Base-by-base conservation (phyloP, 2,329 filamentous ascomycete species). In the Periconia digitata region DNA sequence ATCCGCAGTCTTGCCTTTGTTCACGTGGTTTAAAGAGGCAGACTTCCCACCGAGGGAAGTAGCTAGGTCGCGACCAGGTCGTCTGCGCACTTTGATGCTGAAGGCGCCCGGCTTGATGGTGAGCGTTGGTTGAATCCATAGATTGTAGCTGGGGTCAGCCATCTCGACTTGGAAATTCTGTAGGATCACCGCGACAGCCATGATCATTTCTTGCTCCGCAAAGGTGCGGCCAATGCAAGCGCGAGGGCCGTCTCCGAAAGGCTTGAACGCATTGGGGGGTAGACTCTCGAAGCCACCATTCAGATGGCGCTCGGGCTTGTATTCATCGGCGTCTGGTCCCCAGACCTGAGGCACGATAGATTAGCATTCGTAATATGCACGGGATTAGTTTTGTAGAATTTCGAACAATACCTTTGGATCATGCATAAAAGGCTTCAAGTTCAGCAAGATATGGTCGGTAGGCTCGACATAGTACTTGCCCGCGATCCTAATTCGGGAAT, bases 151-250 rank as follows among this genome's bases (percentile, higher is more conserved):
- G 0, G 85, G 79, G 51, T 90, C 80, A 34, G 80, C 80, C 46
- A 84, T 67, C 41, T 76, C 74, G 50, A 90, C 82, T 56, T 89
- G 80, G 72, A 90, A 89, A 59, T 85, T 87, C 59, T 90, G 86
- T 48, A 90, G 74, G 12, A 89, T 56, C 16, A 63, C 48, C 8
- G 60, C 51, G 2, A 60, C 43, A n/a, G 50, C 47, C 32, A 64
- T 51, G 4, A 59, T 48, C 56, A 60, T 56, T 38, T 92, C 88
- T 62, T 92, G 87, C 84, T 85, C 87, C 1, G 87, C 86, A 63
- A 91, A 91, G 0, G 82, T 78, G 1, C 86, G 75, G 3, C 88
- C 88, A 51, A 91, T 90, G 57, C 87, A 92, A 1, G 76, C 85
- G 44, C 88, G 75, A 53, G 80, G 76, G 1, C 87, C 87, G 49